Percentiles rank a stretch among this genome's conserved stretches.
These are phyloP conservation scores for Aspergillus sojae DNA, from an alignment of 2,329 filamentous ascomycete species.

Conservation along the genomic window DNA sequence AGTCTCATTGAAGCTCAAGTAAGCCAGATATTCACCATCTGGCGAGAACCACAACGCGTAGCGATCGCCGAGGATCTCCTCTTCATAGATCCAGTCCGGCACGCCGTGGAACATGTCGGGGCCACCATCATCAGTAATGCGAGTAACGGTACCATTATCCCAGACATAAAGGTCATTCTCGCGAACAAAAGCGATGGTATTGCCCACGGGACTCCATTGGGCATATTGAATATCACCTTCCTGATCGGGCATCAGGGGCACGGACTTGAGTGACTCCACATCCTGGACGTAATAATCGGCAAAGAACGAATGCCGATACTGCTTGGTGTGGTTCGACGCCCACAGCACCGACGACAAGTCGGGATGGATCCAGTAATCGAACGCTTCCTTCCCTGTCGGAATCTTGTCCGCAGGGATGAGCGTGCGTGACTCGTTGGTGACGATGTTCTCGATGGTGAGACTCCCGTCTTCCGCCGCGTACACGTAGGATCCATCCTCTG, in stretches of 20 bases:
- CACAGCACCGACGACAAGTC: slow-evolving; percentile 63
- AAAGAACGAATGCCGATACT: slow-evolving; percentile 70
- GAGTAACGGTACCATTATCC: slow-evolving; percentile 56
- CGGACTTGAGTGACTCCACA: slow-evolving; percentile 51
- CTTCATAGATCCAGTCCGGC: slow-evolving; percentile 92
- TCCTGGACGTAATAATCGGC: slow-evolving; percentile 68
- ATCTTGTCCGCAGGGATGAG: slow-evolving; percentile 63
- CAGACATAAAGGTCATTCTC: slow-evolving; percentile 67
- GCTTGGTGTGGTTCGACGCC: slow-evolving; percentile 67
- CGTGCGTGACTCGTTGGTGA: slow-evolving; percentile 57
- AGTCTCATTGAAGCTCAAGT: slow-evolving; percentile 81
- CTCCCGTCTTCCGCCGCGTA: slow-evolving; percentile 54
- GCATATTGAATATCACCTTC: slow-evolving; percentile 69
- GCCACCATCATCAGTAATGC: slow-evolving; percentile 81
- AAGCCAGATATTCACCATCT: slow-evolving; percentile 82
- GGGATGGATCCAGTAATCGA: slow-evolving; percentile 64
- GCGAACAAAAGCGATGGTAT: slow-evolving; percentile 68
- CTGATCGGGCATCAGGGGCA: slow-evolving; percentile 61
- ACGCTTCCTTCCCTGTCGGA: slow-evolving; percentile 50
- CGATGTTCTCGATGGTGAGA: slow-evolving; percentile 64
- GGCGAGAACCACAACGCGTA: slow-evolving; percentile 90
- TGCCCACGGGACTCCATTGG: slow-evolving; percentile 59
- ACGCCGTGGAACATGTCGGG: slow-evolving; percentile 85
- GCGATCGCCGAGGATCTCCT: slow-evolving; percentile 74
- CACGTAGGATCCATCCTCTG: slow-evolving; percentile 65